phyloP scores from a whole-genome alignment of 306 rosid genomes.

The Gastrolobium villosum region DNA sequence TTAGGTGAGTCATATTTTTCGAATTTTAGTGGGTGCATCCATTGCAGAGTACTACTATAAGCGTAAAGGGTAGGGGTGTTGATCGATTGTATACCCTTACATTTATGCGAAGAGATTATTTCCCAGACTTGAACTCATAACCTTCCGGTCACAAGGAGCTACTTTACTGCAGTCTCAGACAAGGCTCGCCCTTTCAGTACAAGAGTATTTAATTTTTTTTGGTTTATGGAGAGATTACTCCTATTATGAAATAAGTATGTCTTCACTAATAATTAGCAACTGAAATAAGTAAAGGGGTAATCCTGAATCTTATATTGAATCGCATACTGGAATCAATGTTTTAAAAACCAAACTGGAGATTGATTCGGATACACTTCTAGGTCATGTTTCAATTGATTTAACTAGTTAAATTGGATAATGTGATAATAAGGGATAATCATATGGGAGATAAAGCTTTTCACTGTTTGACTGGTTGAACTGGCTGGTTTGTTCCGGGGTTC shows the following conservation, averaged over 20 bases:
- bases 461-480: not conserved
- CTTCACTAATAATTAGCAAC: not conserved
- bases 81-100: too few relatives aligned
- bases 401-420: conserved; percentile 5
- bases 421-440: conserved; percentile 2
- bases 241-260: conserved; percentile 1
- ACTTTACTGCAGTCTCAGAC: too few relatives aligned
- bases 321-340: conserved; percentile 16
- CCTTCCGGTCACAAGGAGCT: too few relatives aligned
- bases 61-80: too few relatives aligned
- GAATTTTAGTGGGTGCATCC: too few relatives aligned
- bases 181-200: too few relatives aligned
- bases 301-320: not conserved
- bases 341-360: not conserved
- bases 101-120: too few relatives aligned
- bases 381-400: conserved; percentile 21
- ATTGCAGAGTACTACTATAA: too few relatives aligned
- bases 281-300: conserved; percentile 16
- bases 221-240: not conserved
- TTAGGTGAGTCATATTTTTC: too few relatives aligned
- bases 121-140: too few relatives aligned
- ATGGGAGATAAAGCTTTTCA: not conserved
- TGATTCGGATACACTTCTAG: not conserved
- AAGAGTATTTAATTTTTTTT: too few relatives aligned
- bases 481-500: conserved; percentile 9